phyloP scores from a whole-genome alignment of 306 rosid species.

The Quercus robur region DNA sequence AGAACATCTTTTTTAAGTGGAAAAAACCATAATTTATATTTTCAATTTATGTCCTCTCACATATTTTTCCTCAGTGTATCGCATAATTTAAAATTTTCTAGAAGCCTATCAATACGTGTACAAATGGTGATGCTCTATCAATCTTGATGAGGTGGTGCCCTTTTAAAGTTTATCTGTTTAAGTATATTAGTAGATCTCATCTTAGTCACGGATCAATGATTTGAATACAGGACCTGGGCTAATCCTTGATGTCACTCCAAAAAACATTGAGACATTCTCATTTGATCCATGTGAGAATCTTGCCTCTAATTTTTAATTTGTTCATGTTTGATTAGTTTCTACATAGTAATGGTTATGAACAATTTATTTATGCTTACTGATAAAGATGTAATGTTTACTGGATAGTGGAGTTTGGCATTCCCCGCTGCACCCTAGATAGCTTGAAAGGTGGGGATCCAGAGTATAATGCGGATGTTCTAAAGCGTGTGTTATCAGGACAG shows the following conservation, averaged over 20 bases:
- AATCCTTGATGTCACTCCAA: constrained; percentile 81
- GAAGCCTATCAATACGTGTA: no score
- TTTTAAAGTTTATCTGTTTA: background rate
- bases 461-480: constrained; percentile 66
- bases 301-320: constrained; percentile 14
- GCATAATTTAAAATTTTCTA: no score
- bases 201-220: background rate
- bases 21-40: no score
- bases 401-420: constrained; percentile 84
- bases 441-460: constrained; percentile 80
- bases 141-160: no score
- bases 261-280: constrained; percentile 63
- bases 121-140: no score
- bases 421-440: constrained; percentile 68
- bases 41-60: no score
- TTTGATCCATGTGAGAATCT: constrained; percentile 85
- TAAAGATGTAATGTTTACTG: constrained; percentile 2
- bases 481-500: constrained; percentile 80
- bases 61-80: no score
- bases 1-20: no score
- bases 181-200: background rate
- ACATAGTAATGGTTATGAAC: background rate
- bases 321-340: background rate
- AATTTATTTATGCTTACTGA: background rate
- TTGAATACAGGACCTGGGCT: constrained; percentile 77